phyloP scores from a whole-genome alignment of 495 filamentous ascomycete species.

The Xanthoparmelia taractica region DNA sequence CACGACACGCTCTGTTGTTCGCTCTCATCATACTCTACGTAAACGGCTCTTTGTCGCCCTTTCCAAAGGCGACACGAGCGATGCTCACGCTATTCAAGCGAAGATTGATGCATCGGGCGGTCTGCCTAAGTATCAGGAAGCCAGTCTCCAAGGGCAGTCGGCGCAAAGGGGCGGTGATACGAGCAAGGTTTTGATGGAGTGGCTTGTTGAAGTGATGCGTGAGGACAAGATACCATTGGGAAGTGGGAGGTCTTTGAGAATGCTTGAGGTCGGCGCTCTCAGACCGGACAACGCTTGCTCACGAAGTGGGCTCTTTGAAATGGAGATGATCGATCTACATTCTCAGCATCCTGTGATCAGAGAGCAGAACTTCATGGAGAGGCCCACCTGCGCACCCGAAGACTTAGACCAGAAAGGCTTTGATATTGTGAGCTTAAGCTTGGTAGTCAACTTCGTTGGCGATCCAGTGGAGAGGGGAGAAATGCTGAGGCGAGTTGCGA shows the following conservation, averaged over 20 bases:
- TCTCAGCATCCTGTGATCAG: conserved; percentile 72
- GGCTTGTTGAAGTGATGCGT: conserved; percentile 52
- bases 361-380: conserved; percentile 90
- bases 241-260: conserved; percentile 40
- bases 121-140: conserved; percentile 74
- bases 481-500: conserved; percentile 72
- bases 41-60: conserved; percentile 67
- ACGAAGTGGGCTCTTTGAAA: conserved; percentile 56
- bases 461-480: conserved; percentile 65
- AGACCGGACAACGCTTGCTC: conserved; percentile 81
- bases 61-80: conserved; percentile 50
- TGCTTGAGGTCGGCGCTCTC: conserved; percentile 88
- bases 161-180: conserved; percentile 83
- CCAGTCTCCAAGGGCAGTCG: conserved; percentile 82
- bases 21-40: conserved; percentile 73
- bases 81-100: conserved; percentile 48
- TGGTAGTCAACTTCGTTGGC: conserved; percentile 93
- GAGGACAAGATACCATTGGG: conserved; percentile 23
- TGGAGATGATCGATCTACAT: conserved; percentile 84
- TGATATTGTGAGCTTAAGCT: conserved; percentile 83
- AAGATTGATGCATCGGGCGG: conserved; percentile 66
- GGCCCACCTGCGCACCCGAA: conserved; percentile 57
- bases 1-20: conserved; percentile 71
- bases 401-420: conserved; percentile 52
- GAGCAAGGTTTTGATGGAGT: conserved; percentile 76